phyloP scores from a whole-genome alignment of 192 early-diverging fungal species.

The Coemansia sp. region DNA sequence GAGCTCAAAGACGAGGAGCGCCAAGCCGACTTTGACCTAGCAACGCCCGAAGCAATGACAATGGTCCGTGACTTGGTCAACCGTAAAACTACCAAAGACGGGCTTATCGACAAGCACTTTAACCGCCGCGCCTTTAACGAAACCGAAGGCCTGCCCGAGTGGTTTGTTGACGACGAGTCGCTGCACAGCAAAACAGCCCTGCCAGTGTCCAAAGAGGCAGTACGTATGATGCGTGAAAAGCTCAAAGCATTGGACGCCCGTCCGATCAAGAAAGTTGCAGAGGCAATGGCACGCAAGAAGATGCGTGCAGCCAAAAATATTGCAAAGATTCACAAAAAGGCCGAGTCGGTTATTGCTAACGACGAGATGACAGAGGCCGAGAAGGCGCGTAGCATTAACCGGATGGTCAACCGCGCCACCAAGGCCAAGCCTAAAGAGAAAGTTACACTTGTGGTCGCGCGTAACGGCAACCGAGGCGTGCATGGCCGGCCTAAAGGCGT shows the following conservation, averaged over 20 bases:
- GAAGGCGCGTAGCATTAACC: slow-evolving; percentile 77
- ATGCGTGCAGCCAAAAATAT: slow-evolving; percentile 70
- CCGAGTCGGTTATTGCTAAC: slow-evolving; percentile 77
- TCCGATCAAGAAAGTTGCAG: slow-evolving; percentile 98
- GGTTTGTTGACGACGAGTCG: slow-evolving; percentile 92
- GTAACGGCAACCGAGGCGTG: slow-evolving; percentile 71
- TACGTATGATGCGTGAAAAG: slow-evolving; percentile 75
- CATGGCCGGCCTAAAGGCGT: slow-evolving; percentile 94
- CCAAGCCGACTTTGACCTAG: slow-evolving; percentile 63
- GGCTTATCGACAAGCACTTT: slow-evolving; percentile 89
- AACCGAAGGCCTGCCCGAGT: slow-evolving; percentile 77
- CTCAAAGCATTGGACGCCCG: slow-evolving; percentile 90
- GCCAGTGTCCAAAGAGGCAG: slow-evolving; percentile 97
- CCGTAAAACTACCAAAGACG: slow-evolving; percentile 70
- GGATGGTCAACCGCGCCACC: slow-evolving; percentile 79
- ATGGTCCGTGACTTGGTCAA: slow-evolving; percentile 81
- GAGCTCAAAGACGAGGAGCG: slow-evolving; percentile 51
- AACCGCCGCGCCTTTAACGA: slow-evolving; percentile 88
- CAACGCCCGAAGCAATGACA: slow-evolving; percentile 90
- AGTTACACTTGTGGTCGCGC: slow-evolving; percentile 87
- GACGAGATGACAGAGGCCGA: slow-evolving; percentile 86
- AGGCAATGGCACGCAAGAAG: slow-evolving; percentile 98
- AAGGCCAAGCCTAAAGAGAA: slow-evolving; percentile 76
- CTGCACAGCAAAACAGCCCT: slow-evolving; percentile 83
- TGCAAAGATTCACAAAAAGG: slow-evolving; percentile 84